Conservation (phyloP, 495 filamentous ascomycete species). For the Parmelia sp. region DNA sequence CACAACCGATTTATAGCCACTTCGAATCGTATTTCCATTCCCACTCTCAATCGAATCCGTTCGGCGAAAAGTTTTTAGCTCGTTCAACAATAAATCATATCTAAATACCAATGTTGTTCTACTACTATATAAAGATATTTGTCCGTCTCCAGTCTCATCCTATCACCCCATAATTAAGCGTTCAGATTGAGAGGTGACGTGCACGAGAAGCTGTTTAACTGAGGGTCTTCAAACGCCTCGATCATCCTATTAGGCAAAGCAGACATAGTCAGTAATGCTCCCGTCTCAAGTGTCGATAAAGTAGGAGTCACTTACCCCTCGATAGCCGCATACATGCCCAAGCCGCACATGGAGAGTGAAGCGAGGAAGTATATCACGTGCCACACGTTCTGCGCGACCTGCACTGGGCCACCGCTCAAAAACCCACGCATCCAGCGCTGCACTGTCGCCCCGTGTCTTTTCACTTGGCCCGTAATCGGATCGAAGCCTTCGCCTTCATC, state of each 20-base stretch:
- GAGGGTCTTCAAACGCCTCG: conserved; percentile 26
- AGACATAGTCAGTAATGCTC: conserved; percentile 7
- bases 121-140: not conserved
- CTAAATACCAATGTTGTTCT: not conserved
- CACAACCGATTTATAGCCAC: not conserved
- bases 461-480: conserved; percentile 35
- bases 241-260: conserved; percentile 8
- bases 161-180: not conserved
- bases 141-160: not conserved
- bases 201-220: conserved; percentile 38
- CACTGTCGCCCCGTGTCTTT: conserved; percentile 28
- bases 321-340: conserved; percentile 38
- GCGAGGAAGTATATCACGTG: conserved; percentile 36
- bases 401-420: conserved; percentile 14
- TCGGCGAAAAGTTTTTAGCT: not conserved
- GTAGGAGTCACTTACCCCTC: conserved; percentile 22
- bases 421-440: conserved; percentile 40
- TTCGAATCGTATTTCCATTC: not conserved
- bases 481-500: conserved; percentile 39
- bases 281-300: not conserved
- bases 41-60: not conserved
- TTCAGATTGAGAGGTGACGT: conserved; percentile 34
- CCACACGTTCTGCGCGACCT: conserved; percentile 28
- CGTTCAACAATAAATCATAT: not conserved
- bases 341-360: conserved; percentile 34